Base-by-base conservation (phyloP, 495 filamentous ascomycete genomes). In the Terfezia boudieri region DNA sequence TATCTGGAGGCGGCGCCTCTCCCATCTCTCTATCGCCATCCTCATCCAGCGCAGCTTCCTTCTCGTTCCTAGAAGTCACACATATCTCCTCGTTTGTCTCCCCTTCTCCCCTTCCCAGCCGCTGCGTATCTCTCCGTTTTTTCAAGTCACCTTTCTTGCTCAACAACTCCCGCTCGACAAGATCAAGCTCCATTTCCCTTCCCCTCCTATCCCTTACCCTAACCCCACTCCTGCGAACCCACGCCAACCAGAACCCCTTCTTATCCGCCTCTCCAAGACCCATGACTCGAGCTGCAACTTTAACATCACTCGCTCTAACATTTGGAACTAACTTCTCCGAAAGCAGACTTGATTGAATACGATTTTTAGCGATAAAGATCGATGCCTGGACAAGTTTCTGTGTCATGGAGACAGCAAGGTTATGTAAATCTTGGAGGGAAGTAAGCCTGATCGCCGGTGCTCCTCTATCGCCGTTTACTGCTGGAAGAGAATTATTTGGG, bases 401-500 rank as follows among this genome's bases (percentile, higher is more conserved):
- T 0, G 82, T 87, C 16, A 88, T 56, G 54, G 70, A 80, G 9
- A 84, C 64, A 17, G 73, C 70, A 7, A 92, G 64, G n/a, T 74
- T 70, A 59, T 87, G 73, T 53, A 92, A 81, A 55, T 93, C 85
- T 22, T 75, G 71, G 10, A 89, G 72, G 1, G 82, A 80, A 6
- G 74, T 84, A 58, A 66, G 72, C 60, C 70, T 74, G 14, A 94
- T 76, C 0, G 81, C 74, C 0, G 86, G 85, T 4, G 58, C 64
- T 26, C 82, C 74, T 32, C 26, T 7, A 32, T 32, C 26, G 26
- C 26, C 26, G 26, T 5, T 32, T 32, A 32, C 26, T 3, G 64
- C 67, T 14, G 41, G 4, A 1, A 20, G 12, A 14, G 41, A 9
- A 6, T 46, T 46, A 46, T 46, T 46, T 2, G 17, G 12, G 12